Evolutionary conservation across 177 flowering plant genomes (phyloP).

Genomic region (Vitis hybrid): DNA sequence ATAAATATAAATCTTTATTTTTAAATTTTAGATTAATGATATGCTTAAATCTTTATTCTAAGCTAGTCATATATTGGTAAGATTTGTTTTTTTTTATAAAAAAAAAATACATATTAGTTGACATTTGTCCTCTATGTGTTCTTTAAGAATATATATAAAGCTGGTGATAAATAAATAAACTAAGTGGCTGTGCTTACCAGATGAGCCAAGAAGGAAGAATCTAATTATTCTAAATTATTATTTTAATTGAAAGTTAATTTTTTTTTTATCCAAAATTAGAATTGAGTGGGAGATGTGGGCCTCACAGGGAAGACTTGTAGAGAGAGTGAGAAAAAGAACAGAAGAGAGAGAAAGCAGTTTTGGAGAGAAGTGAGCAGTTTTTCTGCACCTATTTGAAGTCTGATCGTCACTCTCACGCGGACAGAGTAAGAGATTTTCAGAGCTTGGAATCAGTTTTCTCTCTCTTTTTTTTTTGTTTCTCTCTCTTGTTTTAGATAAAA

Average conservation of each 20-base stretch:
- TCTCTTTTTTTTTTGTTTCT: background rate
- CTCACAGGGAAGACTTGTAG: background rate
- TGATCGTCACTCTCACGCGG: conserved; percentile 25
- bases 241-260: background rate
- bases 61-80: too few relatives aligned
- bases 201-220: background rate
- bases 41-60: too few relatives aligned
- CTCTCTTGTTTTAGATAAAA: background rate
- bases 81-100: too few relatives aligned
- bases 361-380: background rate
- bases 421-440: conserved; percentile 6
- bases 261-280: background rate
- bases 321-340: background rate
- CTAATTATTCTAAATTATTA: background rate
- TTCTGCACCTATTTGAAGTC: conserved; percentile 16
- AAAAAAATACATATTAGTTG: background rate
- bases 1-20: too few relatives aligned
- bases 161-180: too few relatives aligned
- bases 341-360: conserved; percentile 2
- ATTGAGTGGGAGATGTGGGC: conserved; percentile 8
- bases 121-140: background rate
- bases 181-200: background rate
- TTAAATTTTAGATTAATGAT: background rate
- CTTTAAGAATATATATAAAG: background rate
- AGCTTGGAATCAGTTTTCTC: background rate